Conservation (phyloP, 768 basidiomycete species). For the Peribolospora baueri region DNA sequence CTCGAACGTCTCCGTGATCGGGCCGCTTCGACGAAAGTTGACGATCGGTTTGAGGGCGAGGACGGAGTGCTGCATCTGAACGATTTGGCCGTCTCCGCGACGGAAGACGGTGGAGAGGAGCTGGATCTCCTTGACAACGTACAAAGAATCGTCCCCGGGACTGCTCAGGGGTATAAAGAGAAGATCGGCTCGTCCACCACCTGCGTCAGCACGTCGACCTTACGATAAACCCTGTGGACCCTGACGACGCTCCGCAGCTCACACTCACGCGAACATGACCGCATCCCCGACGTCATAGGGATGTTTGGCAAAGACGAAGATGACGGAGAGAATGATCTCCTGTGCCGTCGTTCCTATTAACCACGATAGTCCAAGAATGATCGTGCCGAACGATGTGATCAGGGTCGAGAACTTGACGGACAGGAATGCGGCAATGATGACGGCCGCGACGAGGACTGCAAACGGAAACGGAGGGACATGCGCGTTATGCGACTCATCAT, state of each 20-base stretch:
- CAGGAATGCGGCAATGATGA: constrained; percentile 67
- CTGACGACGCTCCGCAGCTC: constrained; percentile 7
- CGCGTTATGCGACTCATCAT: too few species aligned
- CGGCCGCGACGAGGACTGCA: constrained; percentile 31
- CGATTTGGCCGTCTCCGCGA: constrained; percentile 32
- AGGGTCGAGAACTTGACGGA: constrained; percentile 19
- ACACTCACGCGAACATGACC: not conserved
- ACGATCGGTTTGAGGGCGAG: constrained; percentile 27
- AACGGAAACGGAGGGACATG: too few species aligned
- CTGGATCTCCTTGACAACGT: constrained; percentile 69
- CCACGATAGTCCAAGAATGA: constrained; percentile 48
- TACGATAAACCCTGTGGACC: constrained; percentile 18
- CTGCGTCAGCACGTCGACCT: too few species aligned
- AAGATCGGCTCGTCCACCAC: too few species aligned
- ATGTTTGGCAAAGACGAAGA: constrained; percentile 45
- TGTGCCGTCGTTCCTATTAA: constrained; percentile 54
- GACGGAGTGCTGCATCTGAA: constrained; percentile 41
- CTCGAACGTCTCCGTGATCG: constrained; percentile 55
- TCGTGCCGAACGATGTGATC: not conserved
- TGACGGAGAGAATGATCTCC: constrained; percentile 60
- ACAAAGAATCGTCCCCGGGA: constrained; percentile 21
- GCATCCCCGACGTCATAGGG: constrained; percentile 56
- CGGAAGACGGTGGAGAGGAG: constrained; percentile 49
- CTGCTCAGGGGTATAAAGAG: too few species aligned
- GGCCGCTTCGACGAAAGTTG: constrained; percentile 22